These are phyloP conservation scores for Houttuynia cordata DNA, from an alignment of 164 flowering plant species.

Conservation along the genomic window DNA sequence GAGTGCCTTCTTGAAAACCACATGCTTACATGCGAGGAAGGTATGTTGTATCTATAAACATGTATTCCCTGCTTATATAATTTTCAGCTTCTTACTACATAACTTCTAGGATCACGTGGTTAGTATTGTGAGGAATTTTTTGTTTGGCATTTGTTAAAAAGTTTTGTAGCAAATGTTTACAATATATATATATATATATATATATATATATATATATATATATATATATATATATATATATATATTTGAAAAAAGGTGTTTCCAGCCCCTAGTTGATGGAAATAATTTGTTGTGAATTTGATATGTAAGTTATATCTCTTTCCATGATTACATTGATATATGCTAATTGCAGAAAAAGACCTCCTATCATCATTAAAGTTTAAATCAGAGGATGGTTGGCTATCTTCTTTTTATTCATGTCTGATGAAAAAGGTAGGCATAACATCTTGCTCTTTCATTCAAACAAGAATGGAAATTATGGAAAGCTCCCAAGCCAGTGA, in stretches of 20 bases:
- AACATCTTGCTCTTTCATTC: not conserved
- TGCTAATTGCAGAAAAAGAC: slow-evolving; percentile 41
- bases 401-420: slow-evolving; percentile 84
- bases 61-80: not conserved
- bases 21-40: slow-evolving; percentile 92
- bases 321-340: not conserved
- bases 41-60: slow-evolving; percentile 16
- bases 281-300: not conserved
- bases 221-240: too few relatives aligned
- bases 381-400: slow-evolving; percentile 83
- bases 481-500: not conserved
- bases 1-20: slow-evolving; percentile 88
- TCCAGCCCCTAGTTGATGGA: not conserved
- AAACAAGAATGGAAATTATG: not conserved
- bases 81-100: not conserved
- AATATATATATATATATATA: too few relatives aligned
- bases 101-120: not conserved
- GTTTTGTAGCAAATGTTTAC: not conserved
- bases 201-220: too few relatives aligned
- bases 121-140: not conserved
- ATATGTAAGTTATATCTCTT: not conserved
- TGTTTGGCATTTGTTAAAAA: not conserved
- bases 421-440: slow-evolving; percentile 63
- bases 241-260: not conserved
- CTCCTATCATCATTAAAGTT: slow-evolving; percentile 72